A percentile compares a stretch with the other conserved stretches of the same genome.
These are phyloP conservation scores for Cystobasidium tubakii DNA, from an alignment of 768 basidiomycete species.

Conservation along the genomic window DNA sequence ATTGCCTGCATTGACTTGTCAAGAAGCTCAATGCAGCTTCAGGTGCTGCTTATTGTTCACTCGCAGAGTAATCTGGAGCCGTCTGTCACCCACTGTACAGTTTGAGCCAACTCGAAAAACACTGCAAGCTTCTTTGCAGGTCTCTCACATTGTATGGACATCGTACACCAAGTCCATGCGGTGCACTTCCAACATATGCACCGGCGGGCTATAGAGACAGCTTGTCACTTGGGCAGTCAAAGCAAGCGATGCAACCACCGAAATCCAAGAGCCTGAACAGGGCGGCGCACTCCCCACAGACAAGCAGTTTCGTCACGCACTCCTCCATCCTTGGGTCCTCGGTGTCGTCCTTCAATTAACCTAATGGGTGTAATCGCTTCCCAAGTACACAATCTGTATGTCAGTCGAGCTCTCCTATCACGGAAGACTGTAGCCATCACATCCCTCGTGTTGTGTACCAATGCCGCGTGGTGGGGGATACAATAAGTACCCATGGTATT, in stretches of 20 bases:
- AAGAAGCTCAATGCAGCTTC: no score
- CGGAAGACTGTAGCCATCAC: background rate
- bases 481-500: conserved; percentile 5
- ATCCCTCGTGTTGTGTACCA: background rate
- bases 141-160: no score
- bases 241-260: background rate
- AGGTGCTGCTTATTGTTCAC: no score
- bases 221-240: background rate
- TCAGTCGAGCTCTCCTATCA: background rate
- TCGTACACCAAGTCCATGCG: no score
- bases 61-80: no score
- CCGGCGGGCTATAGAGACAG: no score
- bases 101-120: no score
- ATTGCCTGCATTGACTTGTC: no score
- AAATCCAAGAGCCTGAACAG: background rate
- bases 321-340: conserved; percentile 1
- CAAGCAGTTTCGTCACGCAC: background rate
- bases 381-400: background rate
- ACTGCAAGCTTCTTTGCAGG: no score
- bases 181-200: no score
- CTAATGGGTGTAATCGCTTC: background rate
- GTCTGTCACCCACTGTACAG: no score
- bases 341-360: conserved; percentile 9
- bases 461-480: background rate
- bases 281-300: background rate